Evolutionary conservation across 345 rosid genomes (phyloP), one percentile per base, ranked within the genome.

Genomic region (Cardiospermum halicacabum): DNA sequence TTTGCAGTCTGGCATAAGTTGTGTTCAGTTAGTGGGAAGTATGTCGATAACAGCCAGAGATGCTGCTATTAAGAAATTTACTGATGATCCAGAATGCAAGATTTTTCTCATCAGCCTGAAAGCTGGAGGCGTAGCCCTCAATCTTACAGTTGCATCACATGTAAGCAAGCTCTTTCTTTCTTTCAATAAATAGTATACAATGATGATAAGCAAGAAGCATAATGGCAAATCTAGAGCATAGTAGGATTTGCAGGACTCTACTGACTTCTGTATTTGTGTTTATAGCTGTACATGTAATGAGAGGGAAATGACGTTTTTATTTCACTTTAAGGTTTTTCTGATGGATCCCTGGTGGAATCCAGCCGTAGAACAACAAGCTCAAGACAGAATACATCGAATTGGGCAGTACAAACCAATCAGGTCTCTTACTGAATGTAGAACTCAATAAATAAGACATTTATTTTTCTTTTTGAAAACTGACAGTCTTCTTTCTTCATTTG

Each of bases 311-410:
- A 11, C 22, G 12, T 16, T 30, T 12, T 9, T 56, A 31, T 56
- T 15, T 31, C 24, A n/a, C 32, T n/a, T 65, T 9, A 43, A 93
- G 98, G 97, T 94, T 42, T 94, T 94, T 81, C 74, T 94, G 85
- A 94, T 94, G 99, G 99, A 94, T 58, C 99, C 99, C 6, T 94
- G 99, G 97, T 94, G 97, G 99, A 94, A 91, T 74, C 99, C 97
- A 34, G 99, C 99, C 30, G 97, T 91, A 59, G 99, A 94, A 85
- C 77, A 71, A 57, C 99, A 94, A 78, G 99, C 99, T 24, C 97
- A 91, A 24, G 99, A 94, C 75, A 86, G 99, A 77, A 94, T 94
- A 70, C 99, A 91, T 67, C 79, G 99, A 56, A 94, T 94, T 19
- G 99, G 99, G 61, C 99, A 94, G 72, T 89, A 83, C 77, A 94